phyloP scores from a whole-genome alignment of 148 eudicot species.

The Suaeda aralocaspica region DNA sequence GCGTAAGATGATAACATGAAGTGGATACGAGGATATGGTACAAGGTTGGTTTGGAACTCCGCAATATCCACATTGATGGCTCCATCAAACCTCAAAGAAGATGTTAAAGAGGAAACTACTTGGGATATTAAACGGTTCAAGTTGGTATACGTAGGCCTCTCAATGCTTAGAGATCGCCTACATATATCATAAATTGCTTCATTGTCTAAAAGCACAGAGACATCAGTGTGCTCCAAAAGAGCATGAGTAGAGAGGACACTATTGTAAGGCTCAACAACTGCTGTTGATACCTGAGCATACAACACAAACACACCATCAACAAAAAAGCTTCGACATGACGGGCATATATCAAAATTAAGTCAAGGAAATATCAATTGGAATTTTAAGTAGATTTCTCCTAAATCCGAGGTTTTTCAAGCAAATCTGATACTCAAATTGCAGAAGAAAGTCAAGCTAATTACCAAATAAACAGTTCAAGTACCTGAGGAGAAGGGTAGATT shows the following conservation, averaged over 20 bases:
- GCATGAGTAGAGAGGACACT: conserved; percentile 21
- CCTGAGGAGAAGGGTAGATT: no score
- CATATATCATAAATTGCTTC: conserved; percentile 21
- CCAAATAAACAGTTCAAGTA: not conserved
- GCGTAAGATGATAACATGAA: conserved; percentile 21
- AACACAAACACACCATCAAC: no score
- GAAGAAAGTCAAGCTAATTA: no score
- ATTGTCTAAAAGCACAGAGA: conserved; percentile 15
- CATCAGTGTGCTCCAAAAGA: conserved; percentile 17
- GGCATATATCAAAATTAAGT: no score
- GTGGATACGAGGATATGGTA: conserved; percentile 17
- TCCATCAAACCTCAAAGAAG: conserved; percentile 18
- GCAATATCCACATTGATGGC: conserved; percentile 15
- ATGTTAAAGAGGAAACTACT: conserved; percentile 10
- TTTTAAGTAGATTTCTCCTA: no score
- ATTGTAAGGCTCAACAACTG: conserved; percentile 21
- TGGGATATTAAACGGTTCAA: conserved; percentile 18
- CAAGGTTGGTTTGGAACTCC: conserved; percentile 18
- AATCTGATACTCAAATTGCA: no score
- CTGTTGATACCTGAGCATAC: conserved; percentile 8
- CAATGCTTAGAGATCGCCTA: conserved; percentile 13
- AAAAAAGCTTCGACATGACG: no score
- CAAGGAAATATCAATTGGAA: no score
- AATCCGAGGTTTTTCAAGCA: no score
- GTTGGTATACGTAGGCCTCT: conserved; percentile 19